Conservation (phyloP, 345 rosid species). For the Eutrema heterophyllum region DNA sequence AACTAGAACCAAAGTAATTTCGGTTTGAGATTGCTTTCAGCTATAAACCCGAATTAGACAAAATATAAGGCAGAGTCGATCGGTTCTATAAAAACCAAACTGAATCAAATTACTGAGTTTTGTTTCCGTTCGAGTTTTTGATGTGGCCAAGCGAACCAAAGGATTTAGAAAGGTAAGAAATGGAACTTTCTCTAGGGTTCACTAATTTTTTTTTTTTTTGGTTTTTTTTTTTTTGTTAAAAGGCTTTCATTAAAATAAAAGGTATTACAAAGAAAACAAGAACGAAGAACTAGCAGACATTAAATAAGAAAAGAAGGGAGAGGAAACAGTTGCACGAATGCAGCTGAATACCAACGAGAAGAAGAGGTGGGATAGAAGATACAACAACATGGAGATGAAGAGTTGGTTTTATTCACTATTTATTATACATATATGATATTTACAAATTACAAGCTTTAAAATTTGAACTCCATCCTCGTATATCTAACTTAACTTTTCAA, state of each 20-base stretch:
- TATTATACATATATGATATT: slow-evolving; percentile 16
- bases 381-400: no score
- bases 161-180: background rate
- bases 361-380: no score
- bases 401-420: no score
- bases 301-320: no score
- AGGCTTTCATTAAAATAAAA: no score
- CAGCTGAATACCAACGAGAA: no score
- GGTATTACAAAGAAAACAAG: no score
- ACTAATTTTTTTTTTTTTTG: no score
- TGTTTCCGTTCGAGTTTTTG: background rate
- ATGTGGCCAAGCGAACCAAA: background rate
- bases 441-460: slow-evolving; percentile 14
- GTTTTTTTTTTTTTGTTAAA: no score
- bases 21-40: background rate
- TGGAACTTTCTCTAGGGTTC: background rate
- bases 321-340: no score
- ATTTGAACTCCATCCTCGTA: background rate
- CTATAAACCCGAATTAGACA: background rate
- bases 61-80: background rate
- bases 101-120: background rate
- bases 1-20: background rate
- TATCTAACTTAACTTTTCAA: background rate
- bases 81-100: background rate
- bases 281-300: no score